Evolutionary conservation across 495 filamentous ascomycete species (phyloP), one percentile per base, ranked within the genome.

Genomic region (Annulohypoxylon moriforme): DNA sequence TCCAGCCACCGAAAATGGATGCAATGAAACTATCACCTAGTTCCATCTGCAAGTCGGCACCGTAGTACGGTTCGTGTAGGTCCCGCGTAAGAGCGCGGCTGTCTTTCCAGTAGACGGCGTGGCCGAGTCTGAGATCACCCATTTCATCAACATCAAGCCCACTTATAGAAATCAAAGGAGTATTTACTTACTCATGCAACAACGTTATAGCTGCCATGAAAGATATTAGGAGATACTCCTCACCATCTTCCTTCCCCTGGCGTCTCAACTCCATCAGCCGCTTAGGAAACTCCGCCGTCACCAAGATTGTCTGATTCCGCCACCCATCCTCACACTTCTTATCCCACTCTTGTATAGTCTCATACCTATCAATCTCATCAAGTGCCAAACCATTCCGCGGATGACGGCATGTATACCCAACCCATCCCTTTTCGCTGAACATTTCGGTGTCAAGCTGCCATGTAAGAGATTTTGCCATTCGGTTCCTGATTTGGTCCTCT

Each of bases 41-140:
- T 60, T 82, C 81, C 79, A 81, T 82, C 52, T 82, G 76, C 4
- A 82, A 68, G 38, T 81, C 79, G 4, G 64, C 72, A 16, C 79
- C 81, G 59, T 80, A 82, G 63, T 75, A 82, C 0, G 81, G 81
- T 56, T 82, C 81, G 4, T 66, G 75, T 38, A 82, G 64, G 18
- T 72, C 67, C 20, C 62, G 55, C 38, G 76, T 80, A 10, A 77
- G 58, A 14, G 79, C 73, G 1, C 81, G 76, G 8, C 74, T 66
- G 56, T 82, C 76, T 58, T 72, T 72, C 81, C 81, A 81, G 73
- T 82, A 82, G 25, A 77, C 64, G 11, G 69, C 79, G 52, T 82
- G 81, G 0, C 78, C 81, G 10, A 81, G 70, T 63, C 79, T 82
- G 31, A 18, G 14, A 4, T 24, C 20, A 59, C n/a, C 8, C 36